Evolutionary conservation across 805 yeast species (phyloP), one percentile per base, ranked within the genome.

Genomic region (Monosporozyma aerobia): DNA sequence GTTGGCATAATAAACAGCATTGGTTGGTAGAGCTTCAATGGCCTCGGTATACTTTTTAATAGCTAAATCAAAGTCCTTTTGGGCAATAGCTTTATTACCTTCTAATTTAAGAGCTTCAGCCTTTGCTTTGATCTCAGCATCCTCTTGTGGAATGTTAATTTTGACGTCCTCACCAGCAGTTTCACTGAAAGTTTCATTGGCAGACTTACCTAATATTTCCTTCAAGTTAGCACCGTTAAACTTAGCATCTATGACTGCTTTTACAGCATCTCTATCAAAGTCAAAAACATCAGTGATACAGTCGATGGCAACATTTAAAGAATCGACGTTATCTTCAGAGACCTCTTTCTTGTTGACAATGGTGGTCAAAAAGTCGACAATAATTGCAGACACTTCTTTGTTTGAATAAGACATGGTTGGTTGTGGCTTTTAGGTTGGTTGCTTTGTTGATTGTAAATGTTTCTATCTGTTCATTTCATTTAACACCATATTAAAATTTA

Each of bases 261-360:
- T 37, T 6, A 37, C 19, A 23, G 72, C 73, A 27, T 77, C 83
- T 59, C 77, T 76, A 57, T 78, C 75, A 27, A 90, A 82, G 49
- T 76, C 82, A 67, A 85, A 92, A 10, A 95, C 89, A 62, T 90
- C 98, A 25, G 87, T 80, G 53, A 94, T 80, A 73, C 97, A 89
- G 64, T 89, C 96, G 59, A 90, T 78, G 55, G 98, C 98, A 50
- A 92, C 95, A 59, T 90, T 97, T 60, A 92, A 76, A 9, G 97
- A 88, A 60, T 94, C 98, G 53, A 77, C 77, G 65, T 83, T 87
- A 57, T 92, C 98, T 56, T 82, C 86, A 39, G 84, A 71, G 47
- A 90, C 79, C 44, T 78, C 78, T 44, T 87, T 86, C 56, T 77
- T 76, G 47, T 76, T 65, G 19, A 85, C 78, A 10, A 87, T 71